Base-by-base conservation (phyloP, 2,329 filamentous ascomycete genomes). In the Colletotrichum lupini region DNA sequence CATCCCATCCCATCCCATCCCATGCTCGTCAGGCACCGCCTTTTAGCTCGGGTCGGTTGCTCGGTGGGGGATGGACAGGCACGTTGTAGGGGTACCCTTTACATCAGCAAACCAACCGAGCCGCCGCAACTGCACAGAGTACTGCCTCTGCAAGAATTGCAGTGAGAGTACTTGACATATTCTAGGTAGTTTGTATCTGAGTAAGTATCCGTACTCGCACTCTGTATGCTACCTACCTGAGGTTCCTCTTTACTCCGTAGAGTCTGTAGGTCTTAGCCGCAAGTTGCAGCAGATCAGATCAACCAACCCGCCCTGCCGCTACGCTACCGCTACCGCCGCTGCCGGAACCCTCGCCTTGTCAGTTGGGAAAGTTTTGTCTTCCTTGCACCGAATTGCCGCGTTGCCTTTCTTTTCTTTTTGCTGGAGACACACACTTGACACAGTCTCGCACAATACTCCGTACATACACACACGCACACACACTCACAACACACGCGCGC, bases 261-360 rank as follows among this genome's bases (percentile, higher is more conserved):
- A 35, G 32, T 35, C 32, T 35, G 30, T 8, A 37, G 35, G 37
- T 42, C 37, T 28, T 24, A n/a, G 52, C 56, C 52, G 49, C 60
- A 32, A 57, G 35, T 57, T 57, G 63, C 49, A 65, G 68, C 68
- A 55, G 46, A 72, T 68, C 64, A 72, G 68, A 61, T 68, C 68
- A 71, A 71, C 56, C 68, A 71, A 71, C 62, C 65, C 55, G 62
- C 57, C n/a, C 32, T 42, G 30, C 32, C 57, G 57, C 55, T 58
- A 32, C 55, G 55, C 55, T 30, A 11, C 46, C 57, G 64, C 64
- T 32, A 11, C 46, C 57, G 68, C 64, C 57, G 64, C 49, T 52
- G 64, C 64, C 69, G 69, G 69, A 59, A 59, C 19, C 16, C 49
- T 28, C 53, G 28, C 46, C 60, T 62, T 28, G 35, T 49, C 32